Base-by-base conservation (phyloP, 1,284 basidiomycete genomes). In the Polyporus tsugae region DNA sequence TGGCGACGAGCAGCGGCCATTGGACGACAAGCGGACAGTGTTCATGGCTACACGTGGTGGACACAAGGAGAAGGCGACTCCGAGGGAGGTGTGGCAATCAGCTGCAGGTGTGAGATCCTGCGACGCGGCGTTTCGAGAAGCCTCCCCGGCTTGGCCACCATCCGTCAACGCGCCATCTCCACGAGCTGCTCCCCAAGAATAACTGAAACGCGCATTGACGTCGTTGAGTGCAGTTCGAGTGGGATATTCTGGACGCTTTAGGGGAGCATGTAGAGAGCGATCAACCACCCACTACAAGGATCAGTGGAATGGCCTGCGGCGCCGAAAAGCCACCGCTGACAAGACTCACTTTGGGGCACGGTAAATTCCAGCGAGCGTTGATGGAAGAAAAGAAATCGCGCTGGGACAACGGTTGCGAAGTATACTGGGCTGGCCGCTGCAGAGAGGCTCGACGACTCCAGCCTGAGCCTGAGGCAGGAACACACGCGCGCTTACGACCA, bases 1-100 rank as follows among this genome's bases (percentile, higher is more conserved):
- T 33, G 29, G 22, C 52, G 29, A 55, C 6, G 15, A 19, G 29
- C 13, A 25, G 25, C 15, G 29, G 52, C 33, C 52, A 55, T 55
- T 35, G 52, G 29, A 35, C 7, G 29, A 33, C 29, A 17, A 55
- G 52, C 6, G 29, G 29, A 35, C 29, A 35, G 17, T 9, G 52
- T 55, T 33, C 52, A 55, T 55, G 52, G 52, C 29, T 35, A 58
- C 55, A 58, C 55, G 55, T 58, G 55, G 55, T 19, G 11, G 10
- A n/a, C 55, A 58, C 55, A 58, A 58, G 55, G 55, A 58, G 35
- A 22, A 58, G 55, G 52, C 52, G 29, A 35, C 33, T 55, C 29
- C 15, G 46, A 49, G 46, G 46, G 46, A 49, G 46, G 46, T 49
- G 46, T 49, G 46, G 22, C 46, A 22, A 49, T 49, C 46, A 49